Base-by-base conservation (phyloP, 768 basidiomycete genomes). In the Polyporus arcularius region DNA sequence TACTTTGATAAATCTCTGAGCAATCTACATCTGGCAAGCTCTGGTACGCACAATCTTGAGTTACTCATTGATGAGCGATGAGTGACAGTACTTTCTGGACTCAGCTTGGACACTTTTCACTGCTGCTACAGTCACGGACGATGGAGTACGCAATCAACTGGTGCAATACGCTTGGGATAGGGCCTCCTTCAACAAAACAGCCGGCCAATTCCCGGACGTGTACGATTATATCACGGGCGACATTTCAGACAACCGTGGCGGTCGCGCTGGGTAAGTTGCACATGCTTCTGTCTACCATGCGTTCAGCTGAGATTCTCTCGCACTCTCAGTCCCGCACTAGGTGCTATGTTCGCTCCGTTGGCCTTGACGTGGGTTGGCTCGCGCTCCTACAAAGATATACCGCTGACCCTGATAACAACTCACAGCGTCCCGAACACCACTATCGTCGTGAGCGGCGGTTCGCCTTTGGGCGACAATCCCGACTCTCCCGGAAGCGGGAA, bases 61-160 rank as follows among this genome's bases (percentile, higher is more conserved):
- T 46, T 2, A n/a, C 12, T 12, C 1, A 4, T 1, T 52, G 18
- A 9, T 14, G 10, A 11, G 1, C 28, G 16, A 14, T 30, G n/a
- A 39, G 30, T 28, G 4, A 2, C 32, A 2, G 38, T n/a, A 16
- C 16, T 16, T 9, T 14, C 46, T 47, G n/a, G n/a, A 26, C 5
- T 2, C 46, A 62, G 59, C 65, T 5, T 67, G 65, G 65, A 40
- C 42, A 4, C 28, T 64, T 21, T 59, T 67, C 52, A 62, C 65
- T 1, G 56, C 65, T 3, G 62, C 62, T 2, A 56, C 53, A 1
- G 54, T 61, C 26, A 55, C 59, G 7, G 61, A 65, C 51, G 18
- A 38, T 9, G 30, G 26, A 41, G 61, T 66, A 3, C 63, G 63
- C 3, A 39, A 62, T 30, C 26, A 48, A 4, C 32, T 65, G 7